Percentiles rank a stretch among this genome's conserved stretches.
These are phyloP conservation scores for Phytopythium chamaehyphon DNA, from an alignment of 352 stramenopile genomes.

Conservation along the genomic window DNA sequence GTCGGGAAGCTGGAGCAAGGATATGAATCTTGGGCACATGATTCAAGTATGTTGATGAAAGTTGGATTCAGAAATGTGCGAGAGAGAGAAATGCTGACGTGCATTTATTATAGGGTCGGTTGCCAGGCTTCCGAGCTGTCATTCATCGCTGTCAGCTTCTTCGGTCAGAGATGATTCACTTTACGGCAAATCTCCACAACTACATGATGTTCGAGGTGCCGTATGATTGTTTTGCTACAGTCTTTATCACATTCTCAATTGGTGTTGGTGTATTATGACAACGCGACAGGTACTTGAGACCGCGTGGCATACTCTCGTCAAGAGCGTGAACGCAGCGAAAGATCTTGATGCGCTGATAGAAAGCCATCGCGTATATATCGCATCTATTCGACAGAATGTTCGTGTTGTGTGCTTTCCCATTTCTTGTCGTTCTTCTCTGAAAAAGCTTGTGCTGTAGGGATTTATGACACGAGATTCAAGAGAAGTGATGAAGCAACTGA, in stretches of 20 bases:
- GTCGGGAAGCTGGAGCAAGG: conserved; percentile 95
- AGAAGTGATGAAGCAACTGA: conserved; percentile 71
- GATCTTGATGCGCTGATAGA: conserved; percentile 95
- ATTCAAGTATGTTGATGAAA: conserved; percentile 54
- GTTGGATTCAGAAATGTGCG: no score
- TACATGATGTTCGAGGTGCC: conserved; percentile 98
- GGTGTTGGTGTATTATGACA: neutral
- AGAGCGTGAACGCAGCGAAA: conserved; percentile 85
- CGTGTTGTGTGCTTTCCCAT: conserved; percentile 6
- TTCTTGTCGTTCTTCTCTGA: no score
- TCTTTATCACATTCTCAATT: neutral
- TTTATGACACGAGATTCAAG: conserved; percentile 82
- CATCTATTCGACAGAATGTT: conserved; percentile 87
- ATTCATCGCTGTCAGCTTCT: conserved; percentile 94
- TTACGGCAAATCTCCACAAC: conserved; percentile 96
- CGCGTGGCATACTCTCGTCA: conserved; percentile 92
- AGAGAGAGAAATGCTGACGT: no score
- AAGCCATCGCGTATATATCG: conserved; percentile 95
- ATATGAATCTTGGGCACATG: conserved; percentile 94
- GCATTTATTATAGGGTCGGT: conserved; percentile 39
- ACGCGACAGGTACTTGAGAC: conserved; percentile 90
- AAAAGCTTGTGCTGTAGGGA: conserved; percentile 47
- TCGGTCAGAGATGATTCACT: conserved; percentile 97
- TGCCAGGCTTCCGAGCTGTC: conserved; percentile 55
- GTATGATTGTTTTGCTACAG: neutral